phyloP scores from a whole-genome alignment of 139 green algal species.

The Coelastrella sp. region DNA sequence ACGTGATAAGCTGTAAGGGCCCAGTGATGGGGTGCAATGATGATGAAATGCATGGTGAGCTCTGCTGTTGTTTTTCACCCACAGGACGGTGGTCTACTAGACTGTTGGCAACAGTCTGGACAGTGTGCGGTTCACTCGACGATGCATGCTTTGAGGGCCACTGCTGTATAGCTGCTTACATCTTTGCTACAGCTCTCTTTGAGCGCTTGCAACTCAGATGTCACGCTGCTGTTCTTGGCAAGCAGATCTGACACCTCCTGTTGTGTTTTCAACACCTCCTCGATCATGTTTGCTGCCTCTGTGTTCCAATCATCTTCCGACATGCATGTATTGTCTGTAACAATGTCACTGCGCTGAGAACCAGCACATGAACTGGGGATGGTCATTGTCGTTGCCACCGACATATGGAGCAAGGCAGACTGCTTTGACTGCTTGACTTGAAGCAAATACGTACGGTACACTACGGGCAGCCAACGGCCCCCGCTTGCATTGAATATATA shows the following conservation, averaged over 20 bases:
- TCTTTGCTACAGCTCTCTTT: slow-evolving; percentile 10
- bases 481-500: neutral
- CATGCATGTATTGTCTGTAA: neutral
- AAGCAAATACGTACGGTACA: neutral
- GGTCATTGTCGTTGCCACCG: no score
- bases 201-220: slow-evolving; percentile 11
- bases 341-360: neutral
- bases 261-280: slow-evolving; percentile 22
- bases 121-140: no score
- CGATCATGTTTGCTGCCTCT: slow-evolving; percentile 27
- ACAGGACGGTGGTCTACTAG: no score
- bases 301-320: slow-evolving; percentile 26
- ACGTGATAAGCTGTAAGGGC: no score
- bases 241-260: slow-evolving; percentile 31
- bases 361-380: neutral
- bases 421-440: neutral
- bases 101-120: no score
- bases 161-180: neutral
- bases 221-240: neutral
- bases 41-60: neutral
- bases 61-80: neutral
- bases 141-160: neutral
- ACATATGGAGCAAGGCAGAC: no score
- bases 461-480: neutral
- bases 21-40: no score